A percentile compares a stretch with the other conserved stretches of the same genome.
Conservation (phyloP, 148 eudicot genomes). For the Vaccinium darrowii region DNA sequence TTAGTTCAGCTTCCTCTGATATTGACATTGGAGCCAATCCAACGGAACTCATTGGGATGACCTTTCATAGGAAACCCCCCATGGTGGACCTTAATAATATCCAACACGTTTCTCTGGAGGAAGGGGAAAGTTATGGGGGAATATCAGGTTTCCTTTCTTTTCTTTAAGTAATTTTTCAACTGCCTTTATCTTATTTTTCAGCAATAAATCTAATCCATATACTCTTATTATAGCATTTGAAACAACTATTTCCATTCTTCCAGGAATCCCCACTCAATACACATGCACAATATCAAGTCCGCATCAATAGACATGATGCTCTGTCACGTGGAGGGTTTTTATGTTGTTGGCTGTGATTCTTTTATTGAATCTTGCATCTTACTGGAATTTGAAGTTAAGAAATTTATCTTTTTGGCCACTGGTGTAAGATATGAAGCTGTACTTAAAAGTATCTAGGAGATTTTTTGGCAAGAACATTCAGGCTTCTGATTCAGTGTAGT, state of each 20-base stretch:
- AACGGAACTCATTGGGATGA: constrained; percentile 36
- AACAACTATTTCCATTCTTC: not conserved
- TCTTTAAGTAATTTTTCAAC: not conserved
- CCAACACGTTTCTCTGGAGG: constrained; percentile 12
- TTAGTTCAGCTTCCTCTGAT: constrained; percentile 16
- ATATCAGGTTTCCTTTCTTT: constrained; percentile 32
- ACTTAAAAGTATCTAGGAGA: not conserved
- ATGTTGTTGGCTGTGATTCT: not conserved
- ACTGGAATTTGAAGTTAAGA: not conserved
- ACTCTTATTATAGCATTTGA: not conserved
- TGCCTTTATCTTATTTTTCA: not conserved
- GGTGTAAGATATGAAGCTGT: not conserved
- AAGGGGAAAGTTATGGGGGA: constrained; percentile 28
- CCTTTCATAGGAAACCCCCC: constrained; percentile 59
- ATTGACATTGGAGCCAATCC: constrained; percentile 25
- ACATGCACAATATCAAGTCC: not conserved
- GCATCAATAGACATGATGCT: not conserved
- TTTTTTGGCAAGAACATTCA: not conserved
- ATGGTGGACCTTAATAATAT: constrained; percentile 22
- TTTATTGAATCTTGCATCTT: constrained; percentile 2
- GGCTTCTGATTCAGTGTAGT: not conserved
- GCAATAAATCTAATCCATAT: not conserved
- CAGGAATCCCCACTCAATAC: not conserved
- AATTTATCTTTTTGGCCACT: not conserved
- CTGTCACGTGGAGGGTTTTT: not conserved